These are phyloP conservation scores for Tilletiopsis washingtonensis DNA, from an alignment of 1,284 basidiomycete species.

Conservation along the genomic window DNA sequence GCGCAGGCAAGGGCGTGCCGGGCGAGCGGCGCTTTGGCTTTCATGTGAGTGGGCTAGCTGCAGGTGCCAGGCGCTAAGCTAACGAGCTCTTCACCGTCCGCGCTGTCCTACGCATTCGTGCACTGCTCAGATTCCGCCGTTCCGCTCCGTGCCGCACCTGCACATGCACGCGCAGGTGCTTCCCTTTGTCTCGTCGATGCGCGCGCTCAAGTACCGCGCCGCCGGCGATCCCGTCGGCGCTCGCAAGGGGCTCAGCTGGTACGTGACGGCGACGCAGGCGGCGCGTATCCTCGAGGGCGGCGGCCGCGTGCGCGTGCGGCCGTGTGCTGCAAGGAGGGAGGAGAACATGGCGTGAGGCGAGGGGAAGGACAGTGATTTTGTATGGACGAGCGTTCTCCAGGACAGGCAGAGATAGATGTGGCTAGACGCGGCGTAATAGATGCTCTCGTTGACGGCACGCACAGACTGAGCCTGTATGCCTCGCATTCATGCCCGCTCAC, in stretches of 20 bases:
- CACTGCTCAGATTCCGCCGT: conserved; percentile 75
- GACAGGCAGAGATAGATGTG: no score
- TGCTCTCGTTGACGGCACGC: no score
- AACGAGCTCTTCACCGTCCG: no score
- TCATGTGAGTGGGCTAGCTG: conserved; percentile 11
- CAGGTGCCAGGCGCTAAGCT: no score
- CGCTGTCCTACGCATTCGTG: conserved; percentile 7
- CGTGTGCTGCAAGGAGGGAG: conserved; percentile 2
- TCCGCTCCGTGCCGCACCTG: conserved; percentile 68
- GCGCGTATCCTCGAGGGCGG: conserved; percentile 59
- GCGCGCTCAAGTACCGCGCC: conserved; percentile 59
- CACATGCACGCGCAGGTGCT: conserved; percentile 70
- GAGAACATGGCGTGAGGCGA: conserved; percentile 2
- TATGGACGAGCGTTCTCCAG: no score
- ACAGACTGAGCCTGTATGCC: no score
- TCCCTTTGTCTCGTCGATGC: conserved; percentile 56
- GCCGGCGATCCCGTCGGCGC: conserved; percentile 13
- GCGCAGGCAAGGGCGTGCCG: no score
- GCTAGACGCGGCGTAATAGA: no score
- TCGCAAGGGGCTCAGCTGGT: conserved; percentile 69
- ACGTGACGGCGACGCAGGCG: conserved; percentile 61
- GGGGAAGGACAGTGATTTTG: no score
- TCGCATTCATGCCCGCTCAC: no score
- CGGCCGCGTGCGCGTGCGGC: conserved; percentile 52
- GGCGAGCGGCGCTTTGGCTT: conserved; percentile 34